Base-by-base conservation (phyloP, 352 stramenopile genomes). In the Phytophthora capsici region DNA sequence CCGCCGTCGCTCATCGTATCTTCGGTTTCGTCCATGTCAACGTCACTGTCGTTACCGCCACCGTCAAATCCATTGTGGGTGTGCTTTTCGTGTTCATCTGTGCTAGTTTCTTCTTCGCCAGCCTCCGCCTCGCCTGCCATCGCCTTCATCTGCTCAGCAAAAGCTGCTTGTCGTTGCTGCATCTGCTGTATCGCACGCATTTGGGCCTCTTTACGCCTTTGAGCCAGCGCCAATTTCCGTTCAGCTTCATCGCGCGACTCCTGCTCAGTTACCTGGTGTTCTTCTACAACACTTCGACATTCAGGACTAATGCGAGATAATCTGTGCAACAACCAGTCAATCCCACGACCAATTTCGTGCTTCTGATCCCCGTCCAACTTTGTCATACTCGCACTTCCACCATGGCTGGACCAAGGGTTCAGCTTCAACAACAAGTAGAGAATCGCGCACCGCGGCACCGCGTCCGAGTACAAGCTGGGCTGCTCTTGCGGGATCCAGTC, bases 291-390 rank as follows among this genome's bases (percentile, higher is more conserved):
- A 19, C 38, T 58, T 28, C 77, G 67, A 28, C 82, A 94, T 13
- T 63, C 51, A 12, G 50, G 60, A 54, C 80, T 77, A 25, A 88
- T 68, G 19, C 82, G 79, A 13, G 80, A 80, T 6, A 92, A 49
- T 0, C 86, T 73, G 57, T 90, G 86, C n/a, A 92, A 54, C 13
- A 94, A 53, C 86, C 86, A 94, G 57, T 94, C 86, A 26, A 94
- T 76, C 0, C 81, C 86, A 40, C 86, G 83, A 16, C 86, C 86
- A 47, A 92, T 88, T 65, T 94, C 86, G 57, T 94, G 86, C 55
- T 94, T 94, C 49, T 92, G 86, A 58, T 94, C 86, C 10, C 86
- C 86, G 41, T 94, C 86, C 22, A 94, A 51, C 30, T 82, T 83
- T 14, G 83, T 80, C 70, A 80, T 84, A 17, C 76, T 83, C 30